Evolutionary conservation across 1,284 basidiomycete genomes (phyloP), one percentile per base, ranked within the genome.

Genomic region (Sparassis latifolia): DNA sequence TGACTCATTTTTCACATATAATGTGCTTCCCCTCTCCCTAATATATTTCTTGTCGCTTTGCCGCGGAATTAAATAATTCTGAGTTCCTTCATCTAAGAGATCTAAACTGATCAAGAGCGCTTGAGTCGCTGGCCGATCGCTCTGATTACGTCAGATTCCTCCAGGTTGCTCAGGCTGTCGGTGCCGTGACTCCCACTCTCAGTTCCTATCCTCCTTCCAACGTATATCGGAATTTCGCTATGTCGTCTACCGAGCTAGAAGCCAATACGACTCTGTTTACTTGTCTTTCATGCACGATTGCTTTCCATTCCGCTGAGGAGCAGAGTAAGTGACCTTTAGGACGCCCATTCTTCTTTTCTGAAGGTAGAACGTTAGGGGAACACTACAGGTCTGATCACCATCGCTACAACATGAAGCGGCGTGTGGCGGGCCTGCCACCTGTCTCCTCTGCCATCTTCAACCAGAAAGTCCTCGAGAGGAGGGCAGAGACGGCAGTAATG

Each of bases 361-460:
- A 1, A 31, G 10, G 38, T 50, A 45, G 47, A 44, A 33, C n/a
- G 41, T 53, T 27, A 89, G 86, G 97, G 55, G 73, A 76, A 0
- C 97, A 99, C 67, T 98, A 97, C 69, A 84, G 84, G 58, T 92
- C 92, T 37, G 97, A 99, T 69, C 86, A 92, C 67, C 97, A 99
- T 71, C 79, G 95, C 48, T 99, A 99, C 73, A 99, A 99, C 68
- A 94, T 97, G 86, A 97, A 97, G 73, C 87, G 97, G 56, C 84
- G 94, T 38, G 92, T 98, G 20, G 95, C 97, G 5, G 84, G 81
- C 10, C 78, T 99, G 2, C 88, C 92, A 3, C 95, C 97, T 2
- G 84, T 99, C 62, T 85, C 83, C 52, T 80, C 79, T 0, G 69
- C 77, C 5, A 65, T 87, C 0, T 99, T 98, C 74, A 89, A 94